Evolutionary conservation across 352 stramenopile genomes (phyloP).

Genomic region (Thraustochytrium striatum): DNA sequence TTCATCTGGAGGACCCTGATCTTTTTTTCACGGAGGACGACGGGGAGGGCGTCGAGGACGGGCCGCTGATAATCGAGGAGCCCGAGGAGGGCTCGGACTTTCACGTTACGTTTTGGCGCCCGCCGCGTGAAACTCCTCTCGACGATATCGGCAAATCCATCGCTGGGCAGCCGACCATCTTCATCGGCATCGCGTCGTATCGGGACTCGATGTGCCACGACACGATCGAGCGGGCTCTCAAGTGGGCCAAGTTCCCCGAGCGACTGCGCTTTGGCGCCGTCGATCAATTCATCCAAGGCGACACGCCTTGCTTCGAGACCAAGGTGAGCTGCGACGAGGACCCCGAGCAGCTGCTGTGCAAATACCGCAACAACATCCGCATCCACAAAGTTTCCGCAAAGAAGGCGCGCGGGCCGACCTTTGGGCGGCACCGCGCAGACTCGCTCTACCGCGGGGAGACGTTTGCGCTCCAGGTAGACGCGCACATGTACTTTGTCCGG

Average conservation of each 20-base stretch:
- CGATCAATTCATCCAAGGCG: conserved; percentile 25
- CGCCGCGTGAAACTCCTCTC: neutral
- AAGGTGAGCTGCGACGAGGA: neutral
- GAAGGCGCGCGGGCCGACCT: conserved; percentile 41
- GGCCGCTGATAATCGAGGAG: conserved; percentile 4
- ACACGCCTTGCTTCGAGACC: neutral
- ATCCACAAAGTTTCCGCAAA: conserved; percentile 28
- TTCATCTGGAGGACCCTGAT: neutral
- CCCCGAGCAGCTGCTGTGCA: conserved; percentile 45
- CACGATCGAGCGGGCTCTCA: conserved; percentile 42
- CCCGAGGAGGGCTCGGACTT: neutral
- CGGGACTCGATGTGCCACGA: conserved; percentile 43
- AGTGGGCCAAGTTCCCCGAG: conserved; percentile 42
- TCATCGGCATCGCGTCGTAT: conserved; percentile 51
- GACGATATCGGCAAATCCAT: neutral
- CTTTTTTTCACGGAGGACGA: neutral
- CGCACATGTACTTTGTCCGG: conserved; percentile 49
- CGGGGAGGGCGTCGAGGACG: neutral
- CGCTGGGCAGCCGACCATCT: conserved; percentile 34
- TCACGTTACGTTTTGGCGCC: neutral
- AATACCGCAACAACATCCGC: conserved; percentile 33
- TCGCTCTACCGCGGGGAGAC: conserved; percentile 34
- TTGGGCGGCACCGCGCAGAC: conserved; percentile 27
- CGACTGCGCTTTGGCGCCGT: conserved; percentile 40
- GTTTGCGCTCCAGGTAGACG: conserved; percentile 43